Evolutionary conservation across 352 stramenopile species (phyloP), one percentile per base, ranked within the genome.

Genomic region (Globisporangium mamillatum): DNA sequence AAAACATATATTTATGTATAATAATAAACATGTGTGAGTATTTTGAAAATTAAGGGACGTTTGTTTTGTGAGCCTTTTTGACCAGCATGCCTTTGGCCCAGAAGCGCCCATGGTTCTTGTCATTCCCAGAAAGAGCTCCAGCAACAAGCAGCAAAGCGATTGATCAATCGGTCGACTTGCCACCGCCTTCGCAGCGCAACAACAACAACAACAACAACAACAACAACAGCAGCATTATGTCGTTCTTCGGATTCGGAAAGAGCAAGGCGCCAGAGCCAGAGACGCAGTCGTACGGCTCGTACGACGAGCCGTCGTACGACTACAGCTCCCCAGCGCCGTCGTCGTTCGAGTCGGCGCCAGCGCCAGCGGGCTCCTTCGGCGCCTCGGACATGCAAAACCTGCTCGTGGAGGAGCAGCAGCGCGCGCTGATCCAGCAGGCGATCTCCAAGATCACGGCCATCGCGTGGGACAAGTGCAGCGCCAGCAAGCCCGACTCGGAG

Each of bases 391-490:
- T 96, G 74, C 85, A 96, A 80, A 75, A 90, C 73, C 75, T 94
- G 59, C 79, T 96, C 58, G 76, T 94, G 75, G 86, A 94, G 71
- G 90, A 97, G 75, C 90, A 97, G 77, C 86, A 94, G 75, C 88
- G 88, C 66, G 88, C 85, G 59, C 62, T 95, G 41, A 92, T 97
- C 66, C 90, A 95, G 71, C 84, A 94, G 71, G 88, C 89, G 57
- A 86, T 97, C 63, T 88, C 86, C 65, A 97, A 96, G 84, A 94
- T 97, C 73, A 94, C 90, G 61, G 84, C 88, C 22, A 82, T 96
- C 61, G 90, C 88, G 36, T 97, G 88, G 88, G 89, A 96, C 74
- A 97, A 94, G 72, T 97, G 90, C 74, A 94, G 86, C 72, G 86
- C 83, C 60, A 84, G 71, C 76, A 94, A 93, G 71, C 87, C 88